Percentiles rank a stretch among this genome's conserved stretches.
Conservation (phyloP, 768 basidiomycete genomes). For the Leucocoprinus leucothites region DNA sequence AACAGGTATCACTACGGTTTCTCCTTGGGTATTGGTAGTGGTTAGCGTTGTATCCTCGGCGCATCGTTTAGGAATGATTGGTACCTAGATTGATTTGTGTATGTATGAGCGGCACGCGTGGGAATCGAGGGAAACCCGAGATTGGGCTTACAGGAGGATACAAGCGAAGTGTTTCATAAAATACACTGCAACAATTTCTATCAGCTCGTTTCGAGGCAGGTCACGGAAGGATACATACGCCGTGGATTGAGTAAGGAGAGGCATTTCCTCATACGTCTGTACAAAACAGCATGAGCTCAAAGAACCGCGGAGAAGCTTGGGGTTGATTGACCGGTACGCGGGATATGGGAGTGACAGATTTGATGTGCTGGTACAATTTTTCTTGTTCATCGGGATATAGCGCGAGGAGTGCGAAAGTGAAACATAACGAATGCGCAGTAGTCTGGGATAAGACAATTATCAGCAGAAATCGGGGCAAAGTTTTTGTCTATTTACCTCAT, state of each 20-base stretch:
- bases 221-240: conserved; percentile 21
- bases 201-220: neutral
- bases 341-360: conserved; percentile 22
- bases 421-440: conserved; percentile 37
- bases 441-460: conserved; percentile 25
- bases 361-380: conserved; percentile 36
- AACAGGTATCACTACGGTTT: conserved; percentile 12
- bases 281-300: neutral
- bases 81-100: conserved; percentile 8
- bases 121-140: neutral
- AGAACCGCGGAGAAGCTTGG: neutral
- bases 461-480: no score
- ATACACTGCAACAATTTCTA: conserved; percentile 25
- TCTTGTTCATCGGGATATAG: conserved; percentile 44
- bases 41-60: conserved; percentile 16
- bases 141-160: conserved; percentile 30
- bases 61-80: conserved; percentile 8
- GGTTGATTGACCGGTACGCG: conserved; percentile 3
- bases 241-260: conserved; percentile 26
- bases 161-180: conserved; percentile 42
- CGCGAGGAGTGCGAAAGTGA: conserved; percentile 39
- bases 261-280: conserved; percentile 31
- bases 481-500: no score
- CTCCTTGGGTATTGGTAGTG: conserved; percentile 7
- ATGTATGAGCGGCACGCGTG: no score